Evolutionary conservation across 164 flowering plant species (phyloP).

Genomic region (Nymphaea thermarum): DNA sequence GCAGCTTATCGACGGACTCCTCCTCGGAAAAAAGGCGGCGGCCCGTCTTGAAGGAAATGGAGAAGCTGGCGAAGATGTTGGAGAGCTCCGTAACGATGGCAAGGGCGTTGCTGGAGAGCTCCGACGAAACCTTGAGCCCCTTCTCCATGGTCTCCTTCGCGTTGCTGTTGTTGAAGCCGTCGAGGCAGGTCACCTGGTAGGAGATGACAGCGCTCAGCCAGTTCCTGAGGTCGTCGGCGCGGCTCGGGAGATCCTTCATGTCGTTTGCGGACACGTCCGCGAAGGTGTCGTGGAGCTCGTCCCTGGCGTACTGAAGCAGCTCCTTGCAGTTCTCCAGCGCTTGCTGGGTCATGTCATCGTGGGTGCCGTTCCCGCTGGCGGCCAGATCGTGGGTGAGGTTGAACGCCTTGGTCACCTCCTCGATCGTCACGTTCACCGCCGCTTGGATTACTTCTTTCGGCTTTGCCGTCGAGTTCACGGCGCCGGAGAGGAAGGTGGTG

Average conservation of each 20-base stretch:
- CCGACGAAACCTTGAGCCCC: slow-evolving; percentile 22
- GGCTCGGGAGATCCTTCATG: slow-evolving; percentile 16
- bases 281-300: slow-evolving; percentile 28
- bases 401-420: slow-evolving; percentile 17
- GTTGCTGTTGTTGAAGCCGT: slow-evolving; percentile 24
- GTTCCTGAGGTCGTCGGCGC: slow-evolving; percentile 24
- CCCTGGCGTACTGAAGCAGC: slow-evolving; percentile 23
- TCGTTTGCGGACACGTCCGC: slow-evolving; percentile 21
- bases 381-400: slow-evolving; percentile 2
- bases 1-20: slow-evolving; percentile 3
- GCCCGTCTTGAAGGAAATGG: slow-evolving; percentile 9
- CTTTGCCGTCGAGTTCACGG: slow-evolving; percentile 19
- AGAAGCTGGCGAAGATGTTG: slow-evolving; percentile 10
- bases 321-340: slow-evolving; percentile 37
- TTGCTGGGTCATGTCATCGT: slow-evolving; percentile 11
- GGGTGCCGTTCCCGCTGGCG: slow-evolving; percentile 2
- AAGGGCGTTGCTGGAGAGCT: slow-evolving; percentile 35
- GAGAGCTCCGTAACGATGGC: slow-evolving; percentile 30
- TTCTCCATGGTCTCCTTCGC: slow-evolving; percentile 17
- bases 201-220: slow-evolving; percentile 47
- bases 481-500: slow-evolving; percentile 14
- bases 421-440: slow-evolving; percentile 21
- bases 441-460: slow-evolving; percentile 28
- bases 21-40: slow-evolving; percentile 14
- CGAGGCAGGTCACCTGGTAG: slow-evolving; percentile 41